Conservation (phyloP, 805 yeast species). For the Barnettozyma sucrosica region DNA sequence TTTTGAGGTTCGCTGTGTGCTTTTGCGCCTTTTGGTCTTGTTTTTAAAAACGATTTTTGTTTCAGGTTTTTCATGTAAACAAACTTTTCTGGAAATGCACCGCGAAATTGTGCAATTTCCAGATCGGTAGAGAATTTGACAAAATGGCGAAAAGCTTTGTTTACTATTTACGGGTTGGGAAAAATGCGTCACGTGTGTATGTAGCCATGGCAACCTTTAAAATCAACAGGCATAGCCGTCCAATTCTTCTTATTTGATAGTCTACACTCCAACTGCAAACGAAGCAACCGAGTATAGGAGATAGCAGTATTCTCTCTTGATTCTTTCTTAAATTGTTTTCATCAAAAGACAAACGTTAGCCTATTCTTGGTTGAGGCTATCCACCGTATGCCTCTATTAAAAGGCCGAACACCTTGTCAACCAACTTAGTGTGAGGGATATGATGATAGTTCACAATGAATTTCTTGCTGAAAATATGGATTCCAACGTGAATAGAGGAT, state of each 20-base stretch:
- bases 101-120: not conserved
- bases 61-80: slow-evolving; percentile 18
- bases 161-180: slow-evolving; percentile 20
- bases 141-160: slow-evolving; percentile 14
- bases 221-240: too few relatives aligned
- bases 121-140: slow-evolving; percentile 5
- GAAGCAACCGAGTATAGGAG: too few relatives aligned
- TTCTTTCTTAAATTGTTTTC: too few relatives aligned
- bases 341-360: not conserved
- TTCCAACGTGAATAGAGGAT: slow-evolving; percentile 18
- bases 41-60: slow-evolving; percentile 3
- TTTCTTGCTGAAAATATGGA: slow-evolving; percentile 20
- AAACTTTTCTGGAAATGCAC: slow-evolving; percentile 16
- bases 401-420: slow-evolving; percentile 19
- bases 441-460: slow-evolving; percentile 20
- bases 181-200: slow-evolving; percentile 5
- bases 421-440: slow-evolving; percentile 16
- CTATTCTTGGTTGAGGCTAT: not conserved
- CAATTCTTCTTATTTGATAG: too few relatives aligned
- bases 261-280: too few relatives aligned
- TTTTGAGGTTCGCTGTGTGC: not conserved
- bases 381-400: slow-evolving; percentile 18
- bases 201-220: slow-evolving; percentile 11
- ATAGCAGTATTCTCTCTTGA: not conserved
- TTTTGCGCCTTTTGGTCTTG: not conserved